phyloP scores from a whole-genome alignment of 2,329 filamentous ascomycete species.

The Paecilomyces formosus region DNA sequence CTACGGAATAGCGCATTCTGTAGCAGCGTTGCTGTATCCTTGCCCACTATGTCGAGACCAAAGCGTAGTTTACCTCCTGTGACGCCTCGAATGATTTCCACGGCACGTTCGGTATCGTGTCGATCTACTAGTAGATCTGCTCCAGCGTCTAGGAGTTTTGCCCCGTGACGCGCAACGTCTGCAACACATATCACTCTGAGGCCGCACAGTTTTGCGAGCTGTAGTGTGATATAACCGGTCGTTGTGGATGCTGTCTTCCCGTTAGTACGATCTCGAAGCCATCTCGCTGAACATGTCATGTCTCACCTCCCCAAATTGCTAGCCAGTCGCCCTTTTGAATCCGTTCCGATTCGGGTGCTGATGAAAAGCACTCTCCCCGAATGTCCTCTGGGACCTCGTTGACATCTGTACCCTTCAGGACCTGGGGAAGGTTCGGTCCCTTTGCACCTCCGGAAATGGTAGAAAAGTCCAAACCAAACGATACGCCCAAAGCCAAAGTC shows the following conservation, averaged over 20 bases:
- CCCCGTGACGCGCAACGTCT: constrained; percentile 60
- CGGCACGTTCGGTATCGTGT: constrained; percentile 56
- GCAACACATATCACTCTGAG: constrained; percentile 59
- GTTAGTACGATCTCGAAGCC: not conserved
- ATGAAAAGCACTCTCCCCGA: constrained; percentile 53
- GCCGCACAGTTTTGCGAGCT: constrained; percentile 60
- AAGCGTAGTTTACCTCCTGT: constrained; percentile 55
- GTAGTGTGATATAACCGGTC: constrained; percentile 58
- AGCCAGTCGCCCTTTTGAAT: constrained; percentile 60
- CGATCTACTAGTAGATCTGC: constrained; percentile 64
- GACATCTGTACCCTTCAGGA: constrained; percentile 42
- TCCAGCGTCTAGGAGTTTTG: constrained; percentile 45
- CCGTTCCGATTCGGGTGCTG: constrained; percentile 46
- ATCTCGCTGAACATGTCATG: not conserved
- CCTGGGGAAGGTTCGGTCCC: constrained; percentile 53
- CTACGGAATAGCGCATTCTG: constrained; percentile 41
- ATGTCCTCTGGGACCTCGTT: constrained; percentile 54
- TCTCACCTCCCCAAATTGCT: constrained; percentile 62
- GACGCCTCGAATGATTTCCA: constrained; percentile 55
- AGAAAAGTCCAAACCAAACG: constrained; percentile 65
- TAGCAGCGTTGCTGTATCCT: constrained; percentile 54
- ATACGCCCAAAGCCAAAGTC: constrained; percentile 59
- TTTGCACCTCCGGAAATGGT: constrained; percentile 15
- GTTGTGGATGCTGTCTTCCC: constrained; percentile 53
- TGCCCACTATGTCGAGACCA: constrained; percentile 61